These are phyloP conservation scores for Phytophthora citrophthora DNA, from an alignment of 352 stramenopile species.

Conservation along the genomic window DNA sequence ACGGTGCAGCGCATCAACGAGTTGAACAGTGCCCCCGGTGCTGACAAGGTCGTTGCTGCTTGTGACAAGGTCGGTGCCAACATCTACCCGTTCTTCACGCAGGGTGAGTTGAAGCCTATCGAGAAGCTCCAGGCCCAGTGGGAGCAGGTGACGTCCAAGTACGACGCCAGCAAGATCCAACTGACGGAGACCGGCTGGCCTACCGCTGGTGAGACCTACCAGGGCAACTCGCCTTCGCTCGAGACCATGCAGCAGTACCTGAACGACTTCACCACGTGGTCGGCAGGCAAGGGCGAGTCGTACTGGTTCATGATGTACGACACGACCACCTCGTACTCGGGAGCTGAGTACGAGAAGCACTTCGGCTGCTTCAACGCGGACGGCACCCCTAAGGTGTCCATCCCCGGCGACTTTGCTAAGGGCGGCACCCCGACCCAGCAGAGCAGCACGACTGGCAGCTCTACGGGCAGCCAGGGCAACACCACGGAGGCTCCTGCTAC, in stretches of 20 bases:
- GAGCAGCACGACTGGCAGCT: background rate
- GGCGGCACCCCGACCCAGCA: slow-evolving; percentile 9
- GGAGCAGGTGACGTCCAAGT: slow-evolving; percentile 47
- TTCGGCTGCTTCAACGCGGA: slow-evolving; percentile 56
- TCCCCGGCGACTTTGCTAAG: slow-evolving; percentile 25
- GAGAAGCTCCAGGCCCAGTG: slow-evolving; percentile 65
- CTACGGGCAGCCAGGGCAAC: background rate
- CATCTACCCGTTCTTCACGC: slow-evolving; percentile 61
- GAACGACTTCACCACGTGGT: slow-evolving; percentile 54
- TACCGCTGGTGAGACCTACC: slow-evolving; percentile 26
- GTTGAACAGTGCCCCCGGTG: slow-evolving; percentile 43
- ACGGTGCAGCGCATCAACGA: slow-evolving; percentile 79
- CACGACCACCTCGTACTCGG: slow-evolving; percentile 50
- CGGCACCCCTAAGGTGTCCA: slow-evolving; percentile 42
- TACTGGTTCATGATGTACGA: slow-evolving; percentile 79
- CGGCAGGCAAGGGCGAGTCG: slow-evolving; percentile 28
- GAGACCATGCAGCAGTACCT: slow-evolving; percentile 52
- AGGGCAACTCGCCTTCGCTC: slow-evolving; percentile 48
- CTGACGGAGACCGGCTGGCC: slow-evolving; percentile 74
- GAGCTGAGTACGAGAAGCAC: slow-evolving; percentile 59
- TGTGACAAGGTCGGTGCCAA: slow-evolving; percentile 34
- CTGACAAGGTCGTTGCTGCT: slow-evolving; percentile 28
- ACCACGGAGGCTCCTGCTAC: background rate
- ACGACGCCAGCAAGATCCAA: slow-evolving; percentile 37
- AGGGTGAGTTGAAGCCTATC: slow-evolving; percentile 29